A percentile compares a stretch with the other conserved stretches of the same genome.
These are phyloP conservation scores for Phaeophleospora eucalypticola DNA, from an alignment of 2,329 filamentous ascomycete species.

Conservation along the genomic window DNA sequence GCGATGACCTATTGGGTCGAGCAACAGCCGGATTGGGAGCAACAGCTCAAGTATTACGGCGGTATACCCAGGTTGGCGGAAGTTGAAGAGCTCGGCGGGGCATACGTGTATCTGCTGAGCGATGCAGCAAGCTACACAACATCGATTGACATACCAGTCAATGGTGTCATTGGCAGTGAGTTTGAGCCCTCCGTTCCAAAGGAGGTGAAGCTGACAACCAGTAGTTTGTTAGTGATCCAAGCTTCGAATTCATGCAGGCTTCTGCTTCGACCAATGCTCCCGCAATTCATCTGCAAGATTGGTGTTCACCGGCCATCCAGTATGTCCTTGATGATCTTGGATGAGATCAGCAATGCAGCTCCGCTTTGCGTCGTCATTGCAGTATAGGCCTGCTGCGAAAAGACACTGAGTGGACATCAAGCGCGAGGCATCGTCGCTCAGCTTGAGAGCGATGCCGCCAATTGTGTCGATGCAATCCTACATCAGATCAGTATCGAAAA, in stretches of 20 bases:
- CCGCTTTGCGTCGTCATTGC: slow-evolving; percentile 37
- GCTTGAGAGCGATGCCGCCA: slow-evolving; percentile 48
- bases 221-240: neutral
- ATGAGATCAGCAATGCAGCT: slow-evolving; percentile 38
- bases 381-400: slow-evolving; percentile 42
- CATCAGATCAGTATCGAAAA: slow-evolving; percentile 20
- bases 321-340: slow-evolving; percentile 35
- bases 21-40: slow-evolving; percentile 52
- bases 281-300: slow-evolving; percentile 27
- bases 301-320: slow-evolving; percentile 40
- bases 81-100: slow-evolving; percentile 52
- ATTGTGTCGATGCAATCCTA: slow-evolving; percentile 40
- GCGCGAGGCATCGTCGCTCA: slow-evolving; percentile 40
- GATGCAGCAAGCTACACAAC: slow-evolving; percentile 18
- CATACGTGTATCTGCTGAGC: slow-evolving; percentile 32
- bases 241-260: slow-evolving; percentile 6
- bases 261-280: slow-evolving; percentile 21
- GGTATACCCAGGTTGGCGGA: slow-evolving; percentile 54
- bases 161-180: slow-evolving; percentile 25
- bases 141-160: slow-evolving; percentile 16
- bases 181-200: neutral
- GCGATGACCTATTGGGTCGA: slow-evolving; percentile 46
- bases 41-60: slow-evolving; percentile 56
- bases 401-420: slow-evolving; percentile 45
- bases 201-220: neutral